These are phyloP conservation scores for Chamaecrista fasciculata DNA, from an alignment of 306 rosid species.

Conservation along the genomic window DNA sequence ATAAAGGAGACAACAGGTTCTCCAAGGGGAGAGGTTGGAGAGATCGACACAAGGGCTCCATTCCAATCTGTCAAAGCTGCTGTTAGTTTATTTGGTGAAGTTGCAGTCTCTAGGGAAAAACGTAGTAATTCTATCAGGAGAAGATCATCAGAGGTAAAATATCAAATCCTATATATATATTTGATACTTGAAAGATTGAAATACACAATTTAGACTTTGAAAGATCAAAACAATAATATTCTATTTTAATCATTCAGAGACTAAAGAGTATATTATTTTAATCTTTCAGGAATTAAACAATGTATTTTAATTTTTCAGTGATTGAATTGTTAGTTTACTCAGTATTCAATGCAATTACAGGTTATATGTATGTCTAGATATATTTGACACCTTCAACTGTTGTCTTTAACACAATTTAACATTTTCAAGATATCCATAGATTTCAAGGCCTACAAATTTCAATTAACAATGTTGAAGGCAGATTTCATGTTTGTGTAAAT, in stretches of 20 bases:
- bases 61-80: slow-evolving; percentile 98
- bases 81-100: slow-evolving; percentile 81
- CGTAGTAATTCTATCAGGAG: slow-evolving; percentile 45
- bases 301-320: too few species aligned
- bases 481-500: slow-evolving; percentile 10
- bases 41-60: slow-evolving; percentile 94
- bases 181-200: too few species aligned
- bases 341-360: too few species aligned
- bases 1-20: slow-evolving; percentile 36
- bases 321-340: too few species aligned
- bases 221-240: too few species aligned
- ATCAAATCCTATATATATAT: background rate
- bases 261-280: too few species aligned
- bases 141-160: slow-evolving; percentile 59
- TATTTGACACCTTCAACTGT: too few species aligned
- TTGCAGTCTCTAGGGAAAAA: slow-evolving; percentile 48
- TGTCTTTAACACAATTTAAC: too few species aligned
- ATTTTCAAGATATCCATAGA: background rate
- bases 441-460: background rate
- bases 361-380: too few species aligned
- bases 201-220: too few species aligned
- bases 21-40: slow-evolving; percentile 80
- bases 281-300: too few species aligned
- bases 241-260: too few species aligned
- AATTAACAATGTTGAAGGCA: background rate